Evolutionary conservation across 129 eudicot species (phyloP).

Genomic region (Chrysanthemum lavandulifolium): DNA sequence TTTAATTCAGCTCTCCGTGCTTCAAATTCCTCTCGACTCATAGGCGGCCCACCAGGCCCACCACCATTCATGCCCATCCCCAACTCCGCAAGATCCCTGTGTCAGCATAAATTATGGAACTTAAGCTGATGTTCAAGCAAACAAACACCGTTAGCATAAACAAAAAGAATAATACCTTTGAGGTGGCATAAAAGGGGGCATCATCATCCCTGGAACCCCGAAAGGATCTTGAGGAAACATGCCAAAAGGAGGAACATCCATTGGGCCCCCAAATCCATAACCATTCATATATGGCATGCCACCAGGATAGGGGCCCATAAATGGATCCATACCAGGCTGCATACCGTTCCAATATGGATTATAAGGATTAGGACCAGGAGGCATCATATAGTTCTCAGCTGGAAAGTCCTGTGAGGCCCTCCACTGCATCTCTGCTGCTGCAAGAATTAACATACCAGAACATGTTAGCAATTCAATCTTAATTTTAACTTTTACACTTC

Average conservation of each 20-base stretch:
- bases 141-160: not conserved
- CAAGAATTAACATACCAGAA: constrained; percentile 20
- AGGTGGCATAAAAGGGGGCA: constrained; percentile 76
- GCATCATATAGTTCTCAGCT: constrained; percentile 79
- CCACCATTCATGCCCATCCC: constrained; percentile 78
- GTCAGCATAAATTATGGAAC: constrained; percentile 1
- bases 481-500: not conserved
- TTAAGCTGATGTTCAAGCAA: constrained; percentile 6
- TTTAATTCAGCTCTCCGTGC: constrained; percentile 85
- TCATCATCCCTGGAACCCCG: constrained; percentile 55
- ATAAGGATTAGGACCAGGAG: constrained; percentile 60
- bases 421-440: constrained; percentile 94
- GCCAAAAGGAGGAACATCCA: constrained; percentile 77
- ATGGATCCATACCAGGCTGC: constrained; percentile 75
- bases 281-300: constrained; percentile 75
- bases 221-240: constrained; percentile 74
- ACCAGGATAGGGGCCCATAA: constrained; percentile 50
- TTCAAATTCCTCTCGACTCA: constrained; percentile 90
- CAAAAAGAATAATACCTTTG: constrained; percentile 52
- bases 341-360: constrained; percentile 77
- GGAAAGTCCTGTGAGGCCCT: constrained; percentile 62
- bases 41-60: constrained; percentile 49
- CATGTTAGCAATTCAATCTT: not conserved
- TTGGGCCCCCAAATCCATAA: constrained; percentile 56
- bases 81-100: constrained; percentile 78